Conservation (phyloP, 129 eudicot genomes). For the Apium graveolens region DNA sequence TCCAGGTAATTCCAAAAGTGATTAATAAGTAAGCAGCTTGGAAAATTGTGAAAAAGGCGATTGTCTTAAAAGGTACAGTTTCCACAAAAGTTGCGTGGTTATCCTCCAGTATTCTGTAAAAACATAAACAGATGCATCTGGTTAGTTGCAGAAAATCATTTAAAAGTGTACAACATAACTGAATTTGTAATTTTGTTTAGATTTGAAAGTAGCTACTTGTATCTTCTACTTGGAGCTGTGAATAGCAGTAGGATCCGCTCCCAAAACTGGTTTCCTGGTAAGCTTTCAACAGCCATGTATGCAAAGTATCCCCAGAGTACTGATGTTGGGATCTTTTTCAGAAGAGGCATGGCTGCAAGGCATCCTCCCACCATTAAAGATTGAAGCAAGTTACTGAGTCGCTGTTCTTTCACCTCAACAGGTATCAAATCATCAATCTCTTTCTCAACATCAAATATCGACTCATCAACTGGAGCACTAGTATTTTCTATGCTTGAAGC, state of each 20-base stretch:
- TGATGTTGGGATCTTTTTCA: conserved; percentile 16
- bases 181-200: not conserved
- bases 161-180: not conserved
- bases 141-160: conserved; percentile 3
- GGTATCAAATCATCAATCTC: conserved; percentile 18
- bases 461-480: conserved; percentile 13
- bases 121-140: conserved; percentile 1
- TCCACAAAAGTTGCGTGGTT: conserved; percentile 12
- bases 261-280: conserved; percentile 19
- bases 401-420: conserved; percentile 16
- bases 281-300: conserved; percentile 17
- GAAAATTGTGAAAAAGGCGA: conserved; percentile 8
- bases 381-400: conserved; percentile 14
- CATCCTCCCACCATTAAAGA: conserved; percentile 18
- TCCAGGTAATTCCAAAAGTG: conserved; percentile 12
- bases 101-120: conserved; percentile 16
- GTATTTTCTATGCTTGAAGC: conserved; percentile 11
- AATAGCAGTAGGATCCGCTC: conserved; percentile 14
- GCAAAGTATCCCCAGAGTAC: conserved; percentile 20
- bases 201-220: conserved; percentile 4
- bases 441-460: conserved; percentile 16
- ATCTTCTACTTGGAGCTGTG: conserved; percentile 19
- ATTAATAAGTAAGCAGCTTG: conserved; percentile 6
- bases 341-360: conserved; percentile 18
- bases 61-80: conserved; percentile 14